phyloP scores from a whole-genome alignment of 345 rosid genomes.

The Bruguiera parviflora region DNA sequence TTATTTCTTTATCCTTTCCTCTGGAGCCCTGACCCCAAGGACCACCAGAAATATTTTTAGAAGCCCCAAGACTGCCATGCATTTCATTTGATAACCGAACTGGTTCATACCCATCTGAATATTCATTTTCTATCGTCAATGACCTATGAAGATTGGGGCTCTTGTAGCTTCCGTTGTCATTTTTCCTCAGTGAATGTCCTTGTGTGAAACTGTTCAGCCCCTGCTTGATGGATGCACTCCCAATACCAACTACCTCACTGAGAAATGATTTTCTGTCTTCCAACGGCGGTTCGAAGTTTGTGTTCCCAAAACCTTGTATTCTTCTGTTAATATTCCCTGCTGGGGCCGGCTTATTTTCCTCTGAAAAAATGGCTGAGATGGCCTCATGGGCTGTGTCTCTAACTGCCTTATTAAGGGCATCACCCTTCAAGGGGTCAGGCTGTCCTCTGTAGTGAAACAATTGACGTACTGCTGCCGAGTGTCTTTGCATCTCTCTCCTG shows the following conservation, averaged over 20 bases:
- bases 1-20: slow-evolving; percentile 31
- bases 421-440: slow-evolving; percentile 83
- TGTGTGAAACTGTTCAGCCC: slow-evolving; percentile 76
- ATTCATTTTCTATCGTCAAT: slow-evolving; percentile 63
- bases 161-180: slow-evolving; percentile 75
- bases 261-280: slow-evolving; percentile 89
- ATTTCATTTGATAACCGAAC: slow-evolving; percentile 49
- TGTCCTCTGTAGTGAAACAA: slow-evolving; percentile 83
- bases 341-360: slow-evolving; percentile 68
- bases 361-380: slow-evolving; percentile 73
- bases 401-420: slow-evolving; percentile 91
- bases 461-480: slow-evolving; percentile 77
- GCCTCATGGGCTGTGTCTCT: slow-evolving; percentile 87
- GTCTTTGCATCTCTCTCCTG: slow-evolving; percentile 94
- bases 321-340: slow-evolving; percentile 58
- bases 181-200: slow-evolving; percentile 56
- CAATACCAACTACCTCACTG: slow-evolving; percentile 90
- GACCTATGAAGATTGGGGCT: slow-evolving; percentile 89
- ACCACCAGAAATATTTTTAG: slow-evolving; percentile 46
- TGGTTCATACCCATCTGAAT: slow-evolving; percentile 68
- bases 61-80: slow-evolving; percentile 41
- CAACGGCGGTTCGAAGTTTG: slow-evolving; percentile 62
- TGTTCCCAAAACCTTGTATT: slow-evolving; percentile 95
- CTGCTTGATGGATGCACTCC: slow-evolving; percentile 92
- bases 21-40: slow-evolving; percentile 59